Evolutionary conservation across 2,329 filamentous ascomycete genomes (phyloP), one percentile per base, ranked within the genome.

Genomic region (Fusarium protoensiforme): DNA sequence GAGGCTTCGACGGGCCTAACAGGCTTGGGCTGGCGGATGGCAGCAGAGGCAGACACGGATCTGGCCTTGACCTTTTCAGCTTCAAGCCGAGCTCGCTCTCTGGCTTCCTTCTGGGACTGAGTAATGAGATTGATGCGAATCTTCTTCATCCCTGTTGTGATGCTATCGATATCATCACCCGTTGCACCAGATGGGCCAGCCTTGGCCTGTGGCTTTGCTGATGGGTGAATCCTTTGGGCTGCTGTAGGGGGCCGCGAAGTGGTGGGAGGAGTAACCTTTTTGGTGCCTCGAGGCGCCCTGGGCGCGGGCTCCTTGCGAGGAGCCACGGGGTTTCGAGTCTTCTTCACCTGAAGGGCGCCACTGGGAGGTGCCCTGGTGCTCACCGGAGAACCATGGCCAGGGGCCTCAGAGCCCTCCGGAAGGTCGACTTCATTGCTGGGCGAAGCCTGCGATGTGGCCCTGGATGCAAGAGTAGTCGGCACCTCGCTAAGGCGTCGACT

Each of bases 121-220:
- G 89, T 90, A 41, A 91, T 83, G 27, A 92, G 79, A 61, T 88
- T 91, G 75, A 92, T 89, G 77, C 88, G 91, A 66, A 92, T 89
- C 78, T 88, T 90, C 78, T 88, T 91, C 86, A 92, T 88, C 2
- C 88, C 87, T 38, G 83, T 84, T 0, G 89, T 88, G 68, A 92
- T 84, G 58, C 82, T 86, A 61, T 91, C 88, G 38, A 92, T 78
- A 57, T 87, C 87, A 56, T 85, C 82, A 4, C 68, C 72, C 5
- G 60, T 43, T 27, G 71, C 41, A 38, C 46, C 56, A n/a, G 74
- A 59, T 31, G 71, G 57, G 2, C 61, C 71, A 7, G 69, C 71
- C 22, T 68, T 71, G 24, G 68, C 66, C 3, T 65, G 41, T 16
- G 72, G 43, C 38, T 64, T 71, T 33, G 72, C 63, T 7, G 68